Percentiles rank a stretch among this genome's conserved stretches.
Evolutionary conservation across 805 yeast species (phyloP).

Genomic region (Kazachstania africana): DNA sequence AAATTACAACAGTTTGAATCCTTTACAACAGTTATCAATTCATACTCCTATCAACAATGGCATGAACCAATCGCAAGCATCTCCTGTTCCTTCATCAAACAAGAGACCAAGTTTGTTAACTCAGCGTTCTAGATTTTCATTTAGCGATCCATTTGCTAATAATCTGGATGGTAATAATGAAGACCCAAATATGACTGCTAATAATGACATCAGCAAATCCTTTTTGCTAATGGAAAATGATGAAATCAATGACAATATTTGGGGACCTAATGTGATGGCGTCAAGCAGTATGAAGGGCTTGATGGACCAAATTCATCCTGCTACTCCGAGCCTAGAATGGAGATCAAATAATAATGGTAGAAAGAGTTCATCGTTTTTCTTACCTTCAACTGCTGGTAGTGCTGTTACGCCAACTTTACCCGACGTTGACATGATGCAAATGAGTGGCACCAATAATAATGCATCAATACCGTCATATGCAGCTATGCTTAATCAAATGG

Average conservation of each 20-base stretch:
- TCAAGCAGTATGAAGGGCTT: constrained; percentile 13
- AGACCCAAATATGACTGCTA: neutral
- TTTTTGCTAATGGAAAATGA: constrained; percentile 30
- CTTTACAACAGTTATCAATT: neutral
- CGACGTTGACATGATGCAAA: constrained; percentile 17
- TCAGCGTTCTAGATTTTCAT: constrained; percentile 41
- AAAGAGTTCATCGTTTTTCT: constrained; percentile 8
- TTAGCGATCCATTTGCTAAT: constrained; percentile 43
- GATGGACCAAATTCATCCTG: constrained; percentile 12
- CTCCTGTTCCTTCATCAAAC: constrained; percentile 1
- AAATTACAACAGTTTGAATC: neutral
- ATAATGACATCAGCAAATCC: constrained; percentile 14
- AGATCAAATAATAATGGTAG: constrained; percentile 4
- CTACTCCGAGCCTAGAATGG: constrained; percentile 24
- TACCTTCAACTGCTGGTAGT: constrained; percentile 4
- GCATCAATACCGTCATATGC: constrained; percentile 4
- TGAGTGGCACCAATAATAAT: no score
- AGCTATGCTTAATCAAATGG: neutral
- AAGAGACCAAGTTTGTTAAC: constrained; percentile 8
- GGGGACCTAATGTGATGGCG: constrained; percentile 25
- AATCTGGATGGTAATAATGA: neutral
- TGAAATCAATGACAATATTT: constrained; percentile 24
- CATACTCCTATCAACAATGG: constrained; percentile 3
- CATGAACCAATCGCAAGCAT: constrained; percentile 6
- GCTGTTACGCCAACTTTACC: constrained; percentile 7